phyloP scores from a whole-genome alignment of 371 early-diverging fungal species.

The Apophysomyces variabilis region DNA sequence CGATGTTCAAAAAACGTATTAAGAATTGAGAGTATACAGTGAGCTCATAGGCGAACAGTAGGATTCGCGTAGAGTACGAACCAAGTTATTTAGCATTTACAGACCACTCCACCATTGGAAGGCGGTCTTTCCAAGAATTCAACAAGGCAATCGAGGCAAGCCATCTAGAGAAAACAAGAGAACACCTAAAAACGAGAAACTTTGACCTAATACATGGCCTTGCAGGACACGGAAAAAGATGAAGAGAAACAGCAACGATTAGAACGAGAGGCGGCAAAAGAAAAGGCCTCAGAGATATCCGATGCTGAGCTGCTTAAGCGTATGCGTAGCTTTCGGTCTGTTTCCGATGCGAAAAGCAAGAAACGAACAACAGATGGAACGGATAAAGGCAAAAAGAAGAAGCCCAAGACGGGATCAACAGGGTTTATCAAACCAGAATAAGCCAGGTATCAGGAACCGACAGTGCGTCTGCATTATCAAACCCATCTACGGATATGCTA shows the following conservation, averaged over 20 bases:
- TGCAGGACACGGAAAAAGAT: slow-evolving; percentile 18
- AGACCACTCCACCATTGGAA: slow-evolving; percentile 40
- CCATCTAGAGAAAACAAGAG: no score
- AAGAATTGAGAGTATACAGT: not conserved
- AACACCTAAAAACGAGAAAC: not conserved
- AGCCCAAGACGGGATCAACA: slow-evolving; percentile 15
- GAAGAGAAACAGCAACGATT: slow-evolving; percentile 25
- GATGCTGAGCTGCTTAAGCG: slow-evolving; percentile 31
- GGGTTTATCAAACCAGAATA: slow-evolving; percentile 34
- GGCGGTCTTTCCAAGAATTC: slow-evolving; percentile 58
- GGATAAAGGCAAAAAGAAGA: not conserved
- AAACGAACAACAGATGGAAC: slow-evolving; percentile 14
- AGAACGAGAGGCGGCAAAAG: slow-evolving; percentile 29
- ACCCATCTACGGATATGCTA: no score
- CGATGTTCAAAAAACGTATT: slow-evolving; percentile 57
- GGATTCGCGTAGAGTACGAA: slow-evolving; percentile 56
- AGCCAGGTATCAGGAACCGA: not conserved
- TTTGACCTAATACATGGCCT: not conserved
- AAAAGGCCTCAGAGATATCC: slow-evolving; percentile 18
- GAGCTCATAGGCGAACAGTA: slow-evolving; percentile 27
- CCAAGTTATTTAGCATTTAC: slow-evolving; percentile 54
- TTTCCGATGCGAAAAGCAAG: slow-evolving; percentile 19
- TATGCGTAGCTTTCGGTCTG: slow-evolving; percentile 28
- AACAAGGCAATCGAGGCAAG: slow-evolving; percentile 52
- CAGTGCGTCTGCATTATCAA: no score